Evolutionary conservation across 306 rosid genomes (phyloP).

Genomic region (Coriaria nepalensis): DNA sequence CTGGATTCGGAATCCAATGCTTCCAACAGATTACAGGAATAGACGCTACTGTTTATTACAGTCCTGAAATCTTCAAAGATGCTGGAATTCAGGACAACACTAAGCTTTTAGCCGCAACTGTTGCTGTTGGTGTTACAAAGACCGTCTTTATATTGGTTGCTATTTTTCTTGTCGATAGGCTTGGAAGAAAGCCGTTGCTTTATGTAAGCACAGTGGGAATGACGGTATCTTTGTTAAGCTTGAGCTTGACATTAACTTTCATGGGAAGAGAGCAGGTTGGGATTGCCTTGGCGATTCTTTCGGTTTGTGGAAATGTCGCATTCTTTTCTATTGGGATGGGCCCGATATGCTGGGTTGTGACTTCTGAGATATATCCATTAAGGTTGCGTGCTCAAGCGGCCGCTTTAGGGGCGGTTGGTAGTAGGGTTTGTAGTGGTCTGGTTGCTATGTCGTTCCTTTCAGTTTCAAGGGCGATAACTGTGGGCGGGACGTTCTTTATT

Average conservation of each 20-base stretch:
- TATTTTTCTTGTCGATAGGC: conserved; percentile 55
- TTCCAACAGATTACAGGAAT: conserved; percentile 96
- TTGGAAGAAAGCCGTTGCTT: conserved; percentile 82
- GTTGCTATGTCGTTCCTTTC: conserved; percentile 92
- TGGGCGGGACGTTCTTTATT: conserved; percentile 58
- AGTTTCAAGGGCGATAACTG: conserved; percentile 39
- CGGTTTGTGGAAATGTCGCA: conserved; percentile 88
- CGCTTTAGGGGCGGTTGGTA: conserved; percentile 77
- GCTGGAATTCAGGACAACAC: conserved; percentile 57
- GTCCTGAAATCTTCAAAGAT: conserved; percentile 60
- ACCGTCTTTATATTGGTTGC: conserved; percentile 72
- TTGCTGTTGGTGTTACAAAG: conserved; percentile 76
- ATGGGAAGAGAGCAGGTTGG: conserved; percentile 38
- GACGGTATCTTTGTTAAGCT: conserved; percentile 67
- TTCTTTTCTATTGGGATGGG: conserved; percentile 89
- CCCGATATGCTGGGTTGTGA: conserved; percentile 88
- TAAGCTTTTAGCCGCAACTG: conserved; percentile 71
- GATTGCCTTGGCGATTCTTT: conserved; percentile 39
- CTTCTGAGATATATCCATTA: conserved; percentile 85
- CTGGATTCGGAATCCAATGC: conserved; percentile 85
- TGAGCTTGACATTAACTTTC: conserved; percentile 35
- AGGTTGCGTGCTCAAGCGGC: conserved; percentile 80
- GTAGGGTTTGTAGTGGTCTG: conserved; percentile 73
- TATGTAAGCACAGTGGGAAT: conserved; percentile 80
- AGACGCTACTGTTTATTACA: conserved; percentile 90